Base-by-base conservation (phyloP, 164 flowering plant genomes). In the Macadamia integrifolia region DNA sequence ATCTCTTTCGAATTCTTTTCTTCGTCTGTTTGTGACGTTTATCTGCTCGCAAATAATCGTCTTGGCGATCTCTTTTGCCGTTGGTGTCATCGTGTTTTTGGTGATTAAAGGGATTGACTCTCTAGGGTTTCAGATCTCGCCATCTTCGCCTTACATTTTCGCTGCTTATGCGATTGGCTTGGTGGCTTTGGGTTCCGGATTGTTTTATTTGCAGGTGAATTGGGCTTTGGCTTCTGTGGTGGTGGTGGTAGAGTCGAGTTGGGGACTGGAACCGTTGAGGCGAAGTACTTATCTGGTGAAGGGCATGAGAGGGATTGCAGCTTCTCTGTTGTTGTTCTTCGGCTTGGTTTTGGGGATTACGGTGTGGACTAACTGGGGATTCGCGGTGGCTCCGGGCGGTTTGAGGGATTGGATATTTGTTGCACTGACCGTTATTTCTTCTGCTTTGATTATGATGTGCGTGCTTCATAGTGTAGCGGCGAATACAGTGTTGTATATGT, bases 401-500 rank as follows among this genome's bases (percentile, higher is more conserved):
- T 31, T 18, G 83, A 71, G 59, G 62, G 73, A 65, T 49, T 78
- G 76, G 79, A 67, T 42, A 0, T 82, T 81, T 56, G 82, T 84
- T 14, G 44, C 76, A 30, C 76, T 67, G 40, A 85, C 76, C 46
- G 92, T 86, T 66, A 66, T 72, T 3, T 60, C 66, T 40, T 78
- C 87, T 3, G 74, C 79, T 5, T 53, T 65, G 15, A 53, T 81
- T 23, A 81, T 75, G 49, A 0, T 77, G 61, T 0, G 84, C 43
- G 32, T 86, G 75, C 86, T 88, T 18, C 72, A 79, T 67, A 60
- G 53, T 17, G 9, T 82, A 13, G 89, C 92, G 0, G 76, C 88
- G 4, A 70, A 30, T 66, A 73, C 88, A 6, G 93, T 90, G 59
- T 44, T 90, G 70, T 90, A 84, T 50, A 77, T 86, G 89, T 83